Evolutionary conservation across 2,329 filamentous ascomycete species (phyloP).

Genomic region (Lasiodiplodia sp.): DNA sequence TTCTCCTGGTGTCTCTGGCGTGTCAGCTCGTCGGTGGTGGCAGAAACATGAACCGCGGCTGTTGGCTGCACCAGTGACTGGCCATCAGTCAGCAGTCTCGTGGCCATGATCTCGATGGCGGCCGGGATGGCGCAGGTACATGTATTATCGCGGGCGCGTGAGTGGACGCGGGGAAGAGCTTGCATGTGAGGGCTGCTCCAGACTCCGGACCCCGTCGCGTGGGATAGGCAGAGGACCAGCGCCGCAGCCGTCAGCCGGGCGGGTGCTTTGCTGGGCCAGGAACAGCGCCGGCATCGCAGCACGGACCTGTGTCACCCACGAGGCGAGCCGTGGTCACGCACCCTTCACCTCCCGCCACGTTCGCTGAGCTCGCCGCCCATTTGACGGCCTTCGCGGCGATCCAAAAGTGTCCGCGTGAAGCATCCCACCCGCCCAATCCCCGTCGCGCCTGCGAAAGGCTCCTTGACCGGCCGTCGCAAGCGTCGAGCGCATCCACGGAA

Average conservation of each 20-base stretch:
- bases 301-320: conserved; percentile 13
- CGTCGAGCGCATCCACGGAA: no score
- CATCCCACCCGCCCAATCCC: not conserved
- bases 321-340: conserved; percentile 25
- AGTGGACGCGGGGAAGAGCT: not conserved
- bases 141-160: not conserved
- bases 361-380: conserved; percentile 8
- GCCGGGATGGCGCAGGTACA: conserved; percentile 25
- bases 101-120: not conserved
- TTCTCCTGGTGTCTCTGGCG: not conserved
- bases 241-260: conserved; percentile 1
- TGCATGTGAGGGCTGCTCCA: conserved; percentile 1
- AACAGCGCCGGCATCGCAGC: conserved; percentile 23
- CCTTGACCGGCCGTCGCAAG: not conserved
- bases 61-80: not conserved
- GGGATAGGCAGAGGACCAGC: not conserved
- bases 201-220: not conserved
- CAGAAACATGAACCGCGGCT: no score
- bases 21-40: not conserved
- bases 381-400: conserved; percentile 4
- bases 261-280: conserved; percentile 4
- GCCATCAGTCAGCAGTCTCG: not conserved
- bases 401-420: conserved; percentile 2
- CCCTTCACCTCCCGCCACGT: conserved; percentile 25
- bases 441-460: not conserved